Percentiles rank a stretch among this genome's conserved stretches.
These are phyloP conservation scores for Phytophthora syringae DNA, from an alignment of 352 stramenopile species.

Conservation along the genomic window DNA sequence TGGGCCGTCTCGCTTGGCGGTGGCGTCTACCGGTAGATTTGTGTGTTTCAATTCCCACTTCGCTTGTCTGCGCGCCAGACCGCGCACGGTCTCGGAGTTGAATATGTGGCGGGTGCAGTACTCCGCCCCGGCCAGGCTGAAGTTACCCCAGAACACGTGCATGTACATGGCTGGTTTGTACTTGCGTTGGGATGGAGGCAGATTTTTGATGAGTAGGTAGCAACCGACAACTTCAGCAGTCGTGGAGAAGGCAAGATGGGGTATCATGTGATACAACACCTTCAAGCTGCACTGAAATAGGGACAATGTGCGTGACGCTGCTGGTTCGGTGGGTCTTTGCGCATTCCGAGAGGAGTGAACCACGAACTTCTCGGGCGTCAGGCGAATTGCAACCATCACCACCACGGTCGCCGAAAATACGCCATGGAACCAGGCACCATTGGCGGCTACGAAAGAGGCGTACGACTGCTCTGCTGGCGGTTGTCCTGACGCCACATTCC, in stretches of 20 bases:
- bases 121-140: constrained; percentile 6
- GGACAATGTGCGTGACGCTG: not conserved
- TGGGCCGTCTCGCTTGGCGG: no score
- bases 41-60: no score
- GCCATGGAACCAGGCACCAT: constrained; percentile 8
- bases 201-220: not conserved
- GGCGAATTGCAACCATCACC: not conserved
- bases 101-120: constrained; percentile 14
- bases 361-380: constrained; percentile 13
- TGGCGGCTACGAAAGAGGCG: constrained; percentile 5
- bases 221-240: not conserved
- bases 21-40: no score
- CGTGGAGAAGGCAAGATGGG: not conserved
- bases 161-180: constrained; percentile 31
- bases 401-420: constrained; percentile 10
- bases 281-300: not conserved
- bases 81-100: constrained; percentile 17
- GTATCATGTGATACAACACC: constrained; percentile 3
- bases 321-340: not conserved
- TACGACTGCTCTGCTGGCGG: constrained; percentile 1
- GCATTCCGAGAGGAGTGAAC: not conserved
- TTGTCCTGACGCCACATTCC: constrained; percentile 5
- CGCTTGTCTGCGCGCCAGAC: not conserved
- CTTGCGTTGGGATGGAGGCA: constrained; percentile 4
- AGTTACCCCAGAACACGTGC: constrained; percentile 12